Conservation (phyloP, 345 rosid species). For the Pugionium dolabratum region DNA sequence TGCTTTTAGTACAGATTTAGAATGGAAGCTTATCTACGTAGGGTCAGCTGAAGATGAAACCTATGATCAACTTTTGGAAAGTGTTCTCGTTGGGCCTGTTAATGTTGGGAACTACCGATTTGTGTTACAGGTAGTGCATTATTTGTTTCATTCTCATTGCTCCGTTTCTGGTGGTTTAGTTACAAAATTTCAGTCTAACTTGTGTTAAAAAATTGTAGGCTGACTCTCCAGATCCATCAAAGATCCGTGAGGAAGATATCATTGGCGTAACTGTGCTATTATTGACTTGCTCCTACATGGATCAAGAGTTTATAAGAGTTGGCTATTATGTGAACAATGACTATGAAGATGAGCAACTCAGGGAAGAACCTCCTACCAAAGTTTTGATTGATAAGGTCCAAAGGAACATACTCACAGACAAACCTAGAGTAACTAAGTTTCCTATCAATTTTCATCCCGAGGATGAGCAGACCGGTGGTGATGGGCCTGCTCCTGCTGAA, state of each 20-base stretch:
- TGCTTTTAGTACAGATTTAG: slow-evolving; percentile 59
- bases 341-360: slow-evolving; percentile 79
- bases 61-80: slow-evolving; percentile 76
- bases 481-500: slow-evolving; percentile 53
- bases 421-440: slow-evolving; percentile 93
- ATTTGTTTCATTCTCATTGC: background rate
- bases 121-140: slow-evolving; percentile 62
- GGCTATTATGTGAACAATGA: slow-evolving; percentile 94
- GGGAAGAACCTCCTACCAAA: slow-evolving; percentile 89
- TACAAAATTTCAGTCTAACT: background rate
- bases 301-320: slow-evolving; percentile 82
- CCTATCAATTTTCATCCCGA: slow-evolving; percentile 93
- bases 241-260: slow-evolving; percentile 85
- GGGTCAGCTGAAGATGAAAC: slow-evolving; percentile 98
- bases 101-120: slow-evolving; percentile 91
- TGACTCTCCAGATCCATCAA: slow-evolving; percentile 86
- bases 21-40: slow-evolving; percentile 94
- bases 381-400: slow-evolving; percentile 76
- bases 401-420: slow-evolving; percentile 80
- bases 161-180: background rate
- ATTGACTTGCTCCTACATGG: slow-evolving; percentile 82
- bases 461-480: slow-evolving; percentile 57
- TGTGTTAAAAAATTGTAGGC: slow-evolving; percentile 41
- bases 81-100: slow-evolving; percentile 95
- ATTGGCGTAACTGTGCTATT: slow-evolving; percentile 85